Conservation (phyloP, 192 early-diverging fungal genomes). For the Gryganskiella cystojenkinii region DNA sequence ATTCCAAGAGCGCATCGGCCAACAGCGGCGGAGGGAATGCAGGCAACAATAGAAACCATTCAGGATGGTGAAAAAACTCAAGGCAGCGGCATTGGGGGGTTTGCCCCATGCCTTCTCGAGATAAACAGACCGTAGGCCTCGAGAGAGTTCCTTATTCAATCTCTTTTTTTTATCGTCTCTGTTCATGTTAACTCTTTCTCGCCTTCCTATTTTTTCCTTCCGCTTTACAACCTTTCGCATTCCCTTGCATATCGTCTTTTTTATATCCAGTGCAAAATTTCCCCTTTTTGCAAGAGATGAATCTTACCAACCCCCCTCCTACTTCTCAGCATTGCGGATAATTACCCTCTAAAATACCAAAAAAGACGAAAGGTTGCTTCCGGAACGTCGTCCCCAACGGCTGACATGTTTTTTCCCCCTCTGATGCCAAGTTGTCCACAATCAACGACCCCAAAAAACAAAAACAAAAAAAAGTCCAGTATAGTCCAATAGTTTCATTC, state of each 20-base stretch:
- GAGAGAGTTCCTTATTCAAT: neutral
- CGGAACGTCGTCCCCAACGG: too few relatives aligned
- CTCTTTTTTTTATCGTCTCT: neutral
- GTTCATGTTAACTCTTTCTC: neutral
- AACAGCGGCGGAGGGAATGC: constrained; percentile 1
- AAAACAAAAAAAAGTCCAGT: too few relatives aligned
- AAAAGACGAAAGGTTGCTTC: too few relatives aligned
- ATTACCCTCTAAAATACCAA: neutral
- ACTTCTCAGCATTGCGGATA: too few relatives aligned
- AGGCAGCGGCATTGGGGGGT: too few relatives aligned
- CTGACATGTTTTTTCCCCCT: neutral
- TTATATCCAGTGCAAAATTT: neutral
- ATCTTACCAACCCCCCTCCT: neutral
- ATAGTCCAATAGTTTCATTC: neutral
- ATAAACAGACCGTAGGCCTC: neutral
- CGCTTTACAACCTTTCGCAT: neutral
- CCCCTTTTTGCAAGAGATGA: too few relatives aligned
- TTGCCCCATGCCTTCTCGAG: neutral
- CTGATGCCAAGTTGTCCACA: too few relatives aligned
- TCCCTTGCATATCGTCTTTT: neutral
- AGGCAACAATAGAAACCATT: constrained; percentile 19
- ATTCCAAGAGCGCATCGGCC: constrained; percentile 23
- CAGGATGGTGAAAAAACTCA: constrained; percentile 24
- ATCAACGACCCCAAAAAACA: too few relatives aligned
- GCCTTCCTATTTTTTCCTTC: neutral